phyloP scores from a whole-genome alignment of 208 protist species.

The Wallacemonas sp. region DNA sequence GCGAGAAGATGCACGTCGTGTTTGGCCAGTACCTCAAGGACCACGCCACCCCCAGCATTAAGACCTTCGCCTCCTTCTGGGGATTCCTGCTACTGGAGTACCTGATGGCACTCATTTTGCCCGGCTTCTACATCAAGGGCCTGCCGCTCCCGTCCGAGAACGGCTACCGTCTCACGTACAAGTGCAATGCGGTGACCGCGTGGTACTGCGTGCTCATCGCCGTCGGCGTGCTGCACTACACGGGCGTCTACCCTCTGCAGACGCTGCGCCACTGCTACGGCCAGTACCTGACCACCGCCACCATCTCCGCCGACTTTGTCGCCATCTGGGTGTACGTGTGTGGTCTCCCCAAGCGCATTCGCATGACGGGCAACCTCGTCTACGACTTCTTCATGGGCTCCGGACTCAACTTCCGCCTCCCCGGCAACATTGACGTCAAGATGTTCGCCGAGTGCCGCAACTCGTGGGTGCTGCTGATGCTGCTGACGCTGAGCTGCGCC shows the following conservation, averaged over 20 bases:
- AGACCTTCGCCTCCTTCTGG: conserved; percentile 52
- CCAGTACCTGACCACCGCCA: conserved; percentile 70
- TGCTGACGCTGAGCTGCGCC: conserved; percentile 89
- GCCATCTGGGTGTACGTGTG: conserved; percentile 70
- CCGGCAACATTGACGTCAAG: conserved; percentile 93
- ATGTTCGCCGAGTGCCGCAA: conserved; percentile 93
- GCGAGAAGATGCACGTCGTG: conserved; percentile 44
- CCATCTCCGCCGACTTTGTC: conserved; percentile 81
- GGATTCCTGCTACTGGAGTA: conserved; percentile 82
- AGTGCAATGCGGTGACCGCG: conserved; percentile 84
- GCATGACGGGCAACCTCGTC: conserved; percentile 89
- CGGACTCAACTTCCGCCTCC: conserved; percentile 85
- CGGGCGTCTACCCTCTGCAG: conserved; percentile 61
- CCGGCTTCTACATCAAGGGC: conserved; percentile 79
- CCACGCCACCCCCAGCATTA: conserved; percentile 46
- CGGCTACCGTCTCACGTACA: conserved; percentile 81
- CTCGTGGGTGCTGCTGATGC: conserved; percentile 94
- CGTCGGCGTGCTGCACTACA: conserved; percentile 61
- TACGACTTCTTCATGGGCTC: conserved; percentile 97
- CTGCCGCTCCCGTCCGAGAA: conserved; percentile 86
- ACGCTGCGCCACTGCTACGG: conserved; percentile 75
- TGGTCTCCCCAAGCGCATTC: conserved; percentile 59
- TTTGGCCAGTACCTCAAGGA: conserved; percentile 53
- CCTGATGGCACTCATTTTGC: conserved; percentile 71
- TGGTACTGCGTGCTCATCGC: conserved; percentile 87